Evolutionary conservation across 2,329 filamentous ascomycete genomes (phyloP).

Genomic region (Sporothrix protearum): DNA sequence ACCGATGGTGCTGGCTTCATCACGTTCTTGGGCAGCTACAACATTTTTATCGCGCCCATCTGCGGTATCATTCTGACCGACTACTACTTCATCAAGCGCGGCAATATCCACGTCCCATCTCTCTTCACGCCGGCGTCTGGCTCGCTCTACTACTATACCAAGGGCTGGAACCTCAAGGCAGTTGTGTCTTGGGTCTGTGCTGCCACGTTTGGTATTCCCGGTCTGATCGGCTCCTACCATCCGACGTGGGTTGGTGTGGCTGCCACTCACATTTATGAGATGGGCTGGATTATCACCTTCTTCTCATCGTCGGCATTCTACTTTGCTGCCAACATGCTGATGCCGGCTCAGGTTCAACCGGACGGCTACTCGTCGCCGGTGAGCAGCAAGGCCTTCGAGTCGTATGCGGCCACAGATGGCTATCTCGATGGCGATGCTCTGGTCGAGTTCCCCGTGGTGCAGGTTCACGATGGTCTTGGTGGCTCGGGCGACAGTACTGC

Average conservation of each 20-base stretch:
- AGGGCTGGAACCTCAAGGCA: conserved; percentile 37
- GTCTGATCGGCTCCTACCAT: conserved; percentile 37
- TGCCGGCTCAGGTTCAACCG: conserved; percentile 34
- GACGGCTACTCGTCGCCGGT: conserved; percentile 8
- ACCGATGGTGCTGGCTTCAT: conserved; percentile 25
- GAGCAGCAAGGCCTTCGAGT: conserved; percentile 12
- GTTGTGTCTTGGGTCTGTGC: conserved; percentile 35
- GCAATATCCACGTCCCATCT: conserved; percentile 26
- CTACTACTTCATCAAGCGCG: conserved; percentile 30
- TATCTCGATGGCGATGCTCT: conserved; percentile 18
- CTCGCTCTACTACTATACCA: conserved; percentile 32
- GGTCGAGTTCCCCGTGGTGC: conserved; percentile 6
- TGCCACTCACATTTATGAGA: conserved; percentile 35
- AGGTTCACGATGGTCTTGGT: neutral
- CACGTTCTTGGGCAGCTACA: conserved; percentile 29
- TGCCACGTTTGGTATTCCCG: conserved; percentile 37
- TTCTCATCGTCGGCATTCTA: conserved; percentile 35
- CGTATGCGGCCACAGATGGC: conserved; percentile 13
- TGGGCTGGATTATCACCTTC: conserved; percentile 39
- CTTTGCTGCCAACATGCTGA: conserved; percentile 35
- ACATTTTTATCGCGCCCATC: conserved; percentile 29
- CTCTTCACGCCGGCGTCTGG: conserved; percentile 6
- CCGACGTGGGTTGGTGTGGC: conserved; percentile 32
- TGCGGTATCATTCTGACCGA: conserved; percentile 23
- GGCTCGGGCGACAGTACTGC: conserved; percentile 13